Evolutionary conservation across 352 stramenopile genomes (phyloP).

Genomic region (Phytophthora cactorum): DNA sequence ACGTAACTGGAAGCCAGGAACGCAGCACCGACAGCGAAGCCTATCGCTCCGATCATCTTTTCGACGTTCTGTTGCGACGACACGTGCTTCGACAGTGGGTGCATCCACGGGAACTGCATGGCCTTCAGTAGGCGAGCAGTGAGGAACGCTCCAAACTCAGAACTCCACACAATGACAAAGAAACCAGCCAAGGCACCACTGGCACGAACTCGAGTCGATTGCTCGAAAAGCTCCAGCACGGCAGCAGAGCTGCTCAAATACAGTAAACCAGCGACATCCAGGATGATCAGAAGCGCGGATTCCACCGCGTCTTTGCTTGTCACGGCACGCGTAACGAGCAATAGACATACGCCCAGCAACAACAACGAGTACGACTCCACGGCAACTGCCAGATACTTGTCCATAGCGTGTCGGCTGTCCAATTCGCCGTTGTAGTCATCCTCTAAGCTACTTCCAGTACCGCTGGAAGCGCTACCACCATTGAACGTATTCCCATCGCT

Average conservation of each 20-base stretch:
- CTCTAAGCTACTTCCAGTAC: slow-evolving; percentile 11
- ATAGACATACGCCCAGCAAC: slow-evolving; percentile 43
- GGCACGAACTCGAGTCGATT: slow-evolving; percentile 29
- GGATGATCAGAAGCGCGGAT: slow-evolving; percentile 57
- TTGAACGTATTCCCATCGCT: slow-evolving; percentile 7
- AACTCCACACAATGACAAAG: slow-evolving; percentile 61
- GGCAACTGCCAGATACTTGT: slow-evolving; percentile 48
- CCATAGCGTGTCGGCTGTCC: slow-evolving; percentile 26
- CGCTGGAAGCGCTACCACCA: background rate
- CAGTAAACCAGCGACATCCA: slow-evolving; percentile 59
- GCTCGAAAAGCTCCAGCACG: slow-evolving; percentile 59
- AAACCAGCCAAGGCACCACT: slow-evolving; percentile 52
- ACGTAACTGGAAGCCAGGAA: slow-evolving; percentile 42
- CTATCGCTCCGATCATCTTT: slow-evolving; percentile 56
- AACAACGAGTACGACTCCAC: slow-evolving; percentile 67
- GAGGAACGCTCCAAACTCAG: slow-evolving; percentile 60
- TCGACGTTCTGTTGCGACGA: slow-evolving; percentile 69
- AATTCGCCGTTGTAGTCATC: slow-evolving; percentile 8
- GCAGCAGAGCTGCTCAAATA: slow-evolving; percentile 53
- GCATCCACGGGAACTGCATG: slow-evolving; percentile 60
- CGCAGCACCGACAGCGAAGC: slow-evolving; percentile 42
- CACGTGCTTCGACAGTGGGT: slow-evolving; percentile 52
- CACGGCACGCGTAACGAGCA: slow-evolving; percentile 55
- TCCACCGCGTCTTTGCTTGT: slow-evolving; percentile 73
- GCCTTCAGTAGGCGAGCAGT: slow-evolving; percentile 54